A percentile compares a stretch with the other conserved stretches of the same genome.
Evolutionary conservation across 768 basidiomycete species (phyloP).

Genomic region (Piloderma croceum): DNA sequence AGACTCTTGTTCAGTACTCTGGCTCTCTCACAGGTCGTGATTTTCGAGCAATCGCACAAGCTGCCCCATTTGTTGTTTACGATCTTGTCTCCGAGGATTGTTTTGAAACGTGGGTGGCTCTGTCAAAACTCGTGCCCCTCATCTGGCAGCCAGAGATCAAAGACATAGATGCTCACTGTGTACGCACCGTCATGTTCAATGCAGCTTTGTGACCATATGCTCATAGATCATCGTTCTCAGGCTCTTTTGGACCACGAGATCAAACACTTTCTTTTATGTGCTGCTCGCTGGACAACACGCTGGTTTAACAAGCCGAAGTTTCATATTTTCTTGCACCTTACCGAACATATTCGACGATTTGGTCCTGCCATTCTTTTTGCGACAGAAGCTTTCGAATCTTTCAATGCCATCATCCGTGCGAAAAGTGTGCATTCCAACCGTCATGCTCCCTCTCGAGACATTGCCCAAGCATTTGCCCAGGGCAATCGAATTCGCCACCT

Average conservation of each 20-base stretch:
- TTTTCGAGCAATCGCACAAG: conserved; percentile 23
- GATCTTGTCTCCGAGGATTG: conserved; percentile 17
- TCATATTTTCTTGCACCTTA: conserved; percentile 26
- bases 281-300: conserved; percentile 18
- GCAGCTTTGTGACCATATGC: neutral
- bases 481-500: conserved; percentile 23
- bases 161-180: conserved; percentile 20
- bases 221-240: conserved; percentile 1
- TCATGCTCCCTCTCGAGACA: conserved; percentile 29
- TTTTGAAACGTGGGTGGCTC: conserved; percentile 19
- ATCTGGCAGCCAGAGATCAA: conserved; percentile 26
- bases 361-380: conserved; percentile 25
- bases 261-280: conserved; percentile 13
- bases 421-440: conserved; percentile 31
- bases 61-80: conserved; percentile 22
- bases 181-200: too few relatives aligned
- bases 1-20: too few relatives aligned
- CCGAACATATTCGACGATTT: conserved; percentile 20
- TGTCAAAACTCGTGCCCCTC: conserved; percentile 16
- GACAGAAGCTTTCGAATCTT: conserved; percentile 25
- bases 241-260: conserved; percentile 16
- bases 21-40: too few relatives aligned
- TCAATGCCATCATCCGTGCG: conserved; percentile 29
- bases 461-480: conserved; percentile 21
- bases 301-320: conserved; percentile 25